Percentiles rank a stretch among this genome's conserved stretches.
Conservation (phyloP, 2,329 filamentous ascomycete genomes). For the Fusarium albidum region DNA sequence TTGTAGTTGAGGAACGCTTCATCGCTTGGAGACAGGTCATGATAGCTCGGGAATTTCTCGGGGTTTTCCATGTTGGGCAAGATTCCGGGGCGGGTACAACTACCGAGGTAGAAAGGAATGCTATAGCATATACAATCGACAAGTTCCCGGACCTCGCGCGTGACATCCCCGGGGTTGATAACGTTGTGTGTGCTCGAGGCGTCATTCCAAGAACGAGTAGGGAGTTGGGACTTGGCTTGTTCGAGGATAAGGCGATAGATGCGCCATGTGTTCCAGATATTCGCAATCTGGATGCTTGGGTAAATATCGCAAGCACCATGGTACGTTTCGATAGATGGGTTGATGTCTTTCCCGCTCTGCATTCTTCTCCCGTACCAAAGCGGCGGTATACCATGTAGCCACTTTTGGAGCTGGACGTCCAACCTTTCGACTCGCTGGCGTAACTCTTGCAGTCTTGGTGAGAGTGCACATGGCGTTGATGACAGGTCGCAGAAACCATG, state of each 20-base stretch:
- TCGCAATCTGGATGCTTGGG: slow-evolving; percentile 25
- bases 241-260: slow-evolving; percentile 13
- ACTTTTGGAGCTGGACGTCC: slow-evolving; percentile 6
- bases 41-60: slow-evolving; percentile 15
- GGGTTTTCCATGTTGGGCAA: not conserved
- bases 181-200: not conserved
- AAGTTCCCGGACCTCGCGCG: not conserved
- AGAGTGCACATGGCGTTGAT: too few species aligned
- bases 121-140: slow-evolving; percentile 18
- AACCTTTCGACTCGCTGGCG: not conserved
- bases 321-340: not conserved
- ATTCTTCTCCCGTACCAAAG: slow-evolving; percentile 9
- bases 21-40: not conserved
- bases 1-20: not conserved
- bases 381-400: not conserved
- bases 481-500: not conserved
- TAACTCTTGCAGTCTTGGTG: too few species aligned
- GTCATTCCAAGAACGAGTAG: not conserved
- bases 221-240: not conserved
- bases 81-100: not conserved
- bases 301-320: slow-evolving; percentile 1
- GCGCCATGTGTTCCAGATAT: slow-evolving; percentile 30
- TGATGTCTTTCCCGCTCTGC: rapidly evolving
- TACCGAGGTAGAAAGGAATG: slow-evolving; percentile 32
- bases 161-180: not conserved